A percentile compares a stretch with the other conserved stretches of the same genome.
Evolutionary conservation across 2,329 filamentous ascomycete genomes (phyloP).

Genomic region (Raffaelea albimanens): DNA sequence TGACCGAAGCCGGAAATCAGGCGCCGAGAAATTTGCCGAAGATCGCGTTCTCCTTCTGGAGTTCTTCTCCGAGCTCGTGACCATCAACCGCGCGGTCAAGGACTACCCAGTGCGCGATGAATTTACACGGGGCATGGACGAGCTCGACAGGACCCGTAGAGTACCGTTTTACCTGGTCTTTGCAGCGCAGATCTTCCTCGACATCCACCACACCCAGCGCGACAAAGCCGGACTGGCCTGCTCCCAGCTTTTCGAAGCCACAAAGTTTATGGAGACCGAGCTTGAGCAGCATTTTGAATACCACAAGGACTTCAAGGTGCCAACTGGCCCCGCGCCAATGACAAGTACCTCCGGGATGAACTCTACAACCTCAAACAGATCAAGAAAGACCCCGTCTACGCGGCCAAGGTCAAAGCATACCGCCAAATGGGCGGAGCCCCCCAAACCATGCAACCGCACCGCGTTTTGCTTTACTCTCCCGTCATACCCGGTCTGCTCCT

Average conservation of each 20-base stretch:
- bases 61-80: constrained; percentile 23
- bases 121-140: constrained; percentile 5
- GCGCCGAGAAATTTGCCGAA: constrained; percentile 21
- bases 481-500: background rate
- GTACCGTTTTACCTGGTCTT: constrained; percentile 28
- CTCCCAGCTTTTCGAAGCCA: constrained; percentile 8
- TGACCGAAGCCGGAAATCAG: constrained; percentile 5
- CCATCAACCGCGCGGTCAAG: constrained; percentile 10
- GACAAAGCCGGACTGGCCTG: constrained; percentile 3
- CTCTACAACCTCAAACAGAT: no score
- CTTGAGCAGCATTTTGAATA: constrained; percentile 21
- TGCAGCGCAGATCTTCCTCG: constrained; percentile 30
- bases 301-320: constrained; percentile 20
- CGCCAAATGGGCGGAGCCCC: background rate
- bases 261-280: constrained; percentile 14
- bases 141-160: constrained; percentile 19
- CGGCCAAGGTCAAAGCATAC: background rate
- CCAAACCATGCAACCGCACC: background rate
- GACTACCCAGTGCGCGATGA: constrained; percentile 14
- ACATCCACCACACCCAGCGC: constrained; percentile 27
- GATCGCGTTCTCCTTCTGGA: constrained; percentile 24
- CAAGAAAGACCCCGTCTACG: background rate
- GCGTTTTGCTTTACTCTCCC: background rate
- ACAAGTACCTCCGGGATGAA: constrained; percentile 11
- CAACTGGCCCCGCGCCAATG: constrained; percentile 21